Conservation (phyloP, 2,329 filamentous ascomycete species). For the Curvularia verruculosa region DNA sequence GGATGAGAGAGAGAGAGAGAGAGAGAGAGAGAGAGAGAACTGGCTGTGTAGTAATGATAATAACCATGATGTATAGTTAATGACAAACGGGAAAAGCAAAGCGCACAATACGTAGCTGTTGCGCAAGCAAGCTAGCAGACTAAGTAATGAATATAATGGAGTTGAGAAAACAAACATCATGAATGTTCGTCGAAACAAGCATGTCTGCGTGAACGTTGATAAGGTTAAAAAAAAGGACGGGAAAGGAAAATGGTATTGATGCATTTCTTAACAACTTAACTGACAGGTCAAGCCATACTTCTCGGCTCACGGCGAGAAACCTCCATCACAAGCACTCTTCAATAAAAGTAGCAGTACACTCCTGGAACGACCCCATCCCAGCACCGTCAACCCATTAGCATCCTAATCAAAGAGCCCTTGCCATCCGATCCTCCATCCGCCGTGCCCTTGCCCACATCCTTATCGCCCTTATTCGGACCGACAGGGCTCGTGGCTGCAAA, state of each 20-base stretch:
- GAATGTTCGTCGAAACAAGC: too few species aligned
- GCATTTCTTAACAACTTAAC: neutral
- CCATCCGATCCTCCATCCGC: slow-evolving; percentile 6
- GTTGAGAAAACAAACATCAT: too few species aligned
- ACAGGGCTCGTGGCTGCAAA: slow-evolving; percentile 69
- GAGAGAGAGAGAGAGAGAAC: too few species aligned
- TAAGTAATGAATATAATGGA: too few species aligned
- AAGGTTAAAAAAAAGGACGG: too few species aligned
- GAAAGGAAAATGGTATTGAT: neutral
- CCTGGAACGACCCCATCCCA: neutral
- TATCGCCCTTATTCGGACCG: slow-evolving; percentile 35
- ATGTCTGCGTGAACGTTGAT: too few species aligned
- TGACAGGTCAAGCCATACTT: neutral
- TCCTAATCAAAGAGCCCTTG: slow-evolving; percentile 24
- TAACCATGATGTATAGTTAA: too few species aligned
- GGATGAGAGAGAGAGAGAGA: too few species aligned
- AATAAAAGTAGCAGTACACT: neutral
- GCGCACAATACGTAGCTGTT: too few species aligned
- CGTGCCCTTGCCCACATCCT: slow-evolving; percentile 22
- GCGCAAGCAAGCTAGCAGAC: too few species aligned
- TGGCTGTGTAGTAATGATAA: too few species aligned
- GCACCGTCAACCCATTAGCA: slow-evolving; percentile 8
- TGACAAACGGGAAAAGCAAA: too few species aligned
- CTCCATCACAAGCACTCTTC: neutral
- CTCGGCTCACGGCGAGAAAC: neutral